phyloP scores from a whole-genome alignment of 768 basidiomycete species.

The Paxillus ammoniavirescens region DNA sequence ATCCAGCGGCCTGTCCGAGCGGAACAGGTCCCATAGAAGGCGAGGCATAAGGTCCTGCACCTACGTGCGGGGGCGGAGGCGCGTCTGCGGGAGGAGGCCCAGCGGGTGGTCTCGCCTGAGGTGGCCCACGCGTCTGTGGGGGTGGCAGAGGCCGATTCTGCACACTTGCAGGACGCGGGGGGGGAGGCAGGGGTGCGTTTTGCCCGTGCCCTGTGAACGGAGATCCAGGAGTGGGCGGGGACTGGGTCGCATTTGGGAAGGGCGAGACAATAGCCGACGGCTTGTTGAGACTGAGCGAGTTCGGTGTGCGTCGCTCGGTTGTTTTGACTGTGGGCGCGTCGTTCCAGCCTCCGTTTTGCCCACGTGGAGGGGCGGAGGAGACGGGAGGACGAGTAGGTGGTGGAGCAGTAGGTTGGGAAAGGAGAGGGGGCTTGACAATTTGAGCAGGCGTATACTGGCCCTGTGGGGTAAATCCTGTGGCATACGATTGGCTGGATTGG shows the following conservation, averaged over 20 bases:
- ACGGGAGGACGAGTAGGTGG: conserved; percentile 43
- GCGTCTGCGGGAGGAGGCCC: conserved; percentile 41
- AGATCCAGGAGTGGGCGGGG: conserved; percentile 46
- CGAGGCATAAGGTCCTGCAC: conserved; percentile 29
- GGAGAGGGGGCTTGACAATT: conserved; percentile 41
- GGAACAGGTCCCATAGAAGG: conserved; percentile 26
- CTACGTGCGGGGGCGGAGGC: conserved; percentile 36
- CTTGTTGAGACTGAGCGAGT: conserved; percentile 47
- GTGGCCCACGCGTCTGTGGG: conserved; percentile 37
- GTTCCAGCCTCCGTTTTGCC: conserved; percentile 86
- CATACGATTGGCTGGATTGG: conserved; percentile 6
- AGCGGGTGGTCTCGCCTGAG: conserved; percentile 27
- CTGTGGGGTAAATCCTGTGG: not conserved
- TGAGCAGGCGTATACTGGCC: conserved; percentile 15
- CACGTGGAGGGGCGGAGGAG: conserved; percentile 53
- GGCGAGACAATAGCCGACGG: conserved; percentile 80
- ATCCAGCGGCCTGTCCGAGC: conserved; percentile 31
- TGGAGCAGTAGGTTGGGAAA: conserved; percentile 35
- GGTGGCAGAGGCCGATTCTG: conserved; percentile 46
- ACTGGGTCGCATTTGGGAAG: conserved; percentile 69
- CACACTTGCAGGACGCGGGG: conserved; percentile 50
- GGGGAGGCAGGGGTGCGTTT: conserved; percentile 33
- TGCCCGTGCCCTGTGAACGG: conserved; percentile 46
- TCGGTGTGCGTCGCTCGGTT: conserved; percentile 50
- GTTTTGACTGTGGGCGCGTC: conserved; percentile 63